phyloP scores from a whole-genome alignment of 768 basidiomycete genomes.

The Xerocomellus intermedius region DNA sequence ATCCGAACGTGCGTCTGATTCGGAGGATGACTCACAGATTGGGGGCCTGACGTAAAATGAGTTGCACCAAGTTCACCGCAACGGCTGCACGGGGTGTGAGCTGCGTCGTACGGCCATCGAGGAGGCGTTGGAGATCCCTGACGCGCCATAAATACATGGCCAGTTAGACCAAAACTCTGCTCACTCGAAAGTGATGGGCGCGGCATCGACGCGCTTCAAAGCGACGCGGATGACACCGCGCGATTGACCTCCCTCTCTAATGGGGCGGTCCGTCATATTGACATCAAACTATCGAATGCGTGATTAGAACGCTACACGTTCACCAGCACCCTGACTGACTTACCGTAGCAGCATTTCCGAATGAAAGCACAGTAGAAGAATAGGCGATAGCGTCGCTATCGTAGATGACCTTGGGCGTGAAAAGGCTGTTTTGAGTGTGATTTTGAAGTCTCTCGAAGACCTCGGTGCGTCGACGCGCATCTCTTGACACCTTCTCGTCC shows the following conservation, averaged over 20 bases:
- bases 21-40: constrained; percentile 39
- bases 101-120: constrained; percentile 24
- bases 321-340: constrained; percentile 2
- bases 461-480: constrained; percentile 28
- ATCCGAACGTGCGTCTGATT: not conserved
- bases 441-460: constrained; percentile 38
- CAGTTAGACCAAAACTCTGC: not conserved
- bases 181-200: constrained; percentile 37
- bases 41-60: constrained; percentile 46
- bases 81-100: constrained; percentile 29
- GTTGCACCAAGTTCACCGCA: constrained; percentile 47
- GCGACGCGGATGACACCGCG: constrained; percentile 33
- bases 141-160: not conserved
- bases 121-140: constrained; percentile 27
- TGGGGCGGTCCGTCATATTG: constrained; percentile 29
- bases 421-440: constrained; percentile 31
- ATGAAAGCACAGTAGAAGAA: constrained; percentile 30
- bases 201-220: constrained; percentile 40
- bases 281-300: constrained; percentile 34
- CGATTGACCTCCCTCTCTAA: constrained; percentile 9
- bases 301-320: not conserved
- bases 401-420: constrained; percentile 45
- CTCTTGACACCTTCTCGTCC: constrained; percentile 3
- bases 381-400: constrained; percentile 47
- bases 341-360: constrained; percentile 34